Evolutionary conservation across 75 land plant species (phyloP), one percentile per base, ranked within the genome.

Genomic region (Pinus taeda): DNA sequence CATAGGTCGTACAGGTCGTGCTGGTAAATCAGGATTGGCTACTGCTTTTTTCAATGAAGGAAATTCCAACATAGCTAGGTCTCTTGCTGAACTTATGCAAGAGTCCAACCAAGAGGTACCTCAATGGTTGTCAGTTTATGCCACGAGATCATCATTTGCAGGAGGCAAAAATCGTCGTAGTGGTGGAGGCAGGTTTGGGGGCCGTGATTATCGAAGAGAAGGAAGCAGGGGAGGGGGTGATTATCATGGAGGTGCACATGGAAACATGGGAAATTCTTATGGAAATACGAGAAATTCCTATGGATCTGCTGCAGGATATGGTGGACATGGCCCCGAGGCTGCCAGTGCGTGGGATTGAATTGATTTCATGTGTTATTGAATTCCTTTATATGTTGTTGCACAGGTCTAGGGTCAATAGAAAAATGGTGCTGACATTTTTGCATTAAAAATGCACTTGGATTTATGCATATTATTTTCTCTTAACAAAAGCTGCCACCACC

Each of bases 181-280:
- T 39, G 59, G 81, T 26, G 90, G 92, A 60, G 93, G 93, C 6
- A 83, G 90, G 9, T 93, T 93, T 88, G 96, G 96, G 3, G 96
- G 96, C 1, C 87, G 94, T 37, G 96, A 93, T 74, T 93, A 72
- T 60, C 82, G 96, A 6, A 83, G 85, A 75, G 93, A 89, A 36
- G 83, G 79, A 17, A 53, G 55, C 53, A 69, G 72, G 55, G 72
- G 72, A 69, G 72, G 72, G 17, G 55, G 53, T 42, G 72, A 69
- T 69, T 15, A 69, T 69, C 20, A 69, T 69, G 72, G 72, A 69
- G 53, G 72, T 69, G 72, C 22, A 39, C 42, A 69, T 39, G 49
- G 49, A 49, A 49, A 49, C 55, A 9, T 11, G 55, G 72, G 72
- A 69, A 39, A 39, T n/a, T 45, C 72, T 45, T 42, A 69, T 36